Evolutionary conservation across 164 flowering plant genomes (phyloP).

Genomic region (Euptelea pleiosperma): DNA sequence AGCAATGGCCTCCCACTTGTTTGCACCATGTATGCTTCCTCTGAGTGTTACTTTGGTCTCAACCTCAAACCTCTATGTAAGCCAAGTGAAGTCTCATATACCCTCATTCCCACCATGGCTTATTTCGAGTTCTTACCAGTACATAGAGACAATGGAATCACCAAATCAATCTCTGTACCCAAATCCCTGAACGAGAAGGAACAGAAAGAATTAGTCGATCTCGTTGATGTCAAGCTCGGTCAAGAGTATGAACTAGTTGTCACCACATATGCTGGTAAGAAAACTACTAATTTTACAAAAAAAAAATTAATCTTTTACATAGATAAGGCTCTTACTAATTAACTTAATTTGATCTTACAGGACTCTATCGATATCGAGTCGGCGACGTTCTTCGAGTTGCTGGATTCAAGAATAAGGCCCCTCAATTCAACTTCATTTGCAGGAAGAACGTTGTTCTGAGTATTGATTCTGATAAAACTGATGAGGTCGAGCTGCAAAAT

Average conservation of each 20-base stretch:
- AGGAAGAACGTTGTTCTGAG: constrained; percentile 87
- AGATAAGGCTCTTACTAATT: no score
- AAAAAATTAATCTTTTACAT: no score
- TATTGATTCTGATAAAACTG: constrained; percentile 93
- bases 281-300: not conserved
- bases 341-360: constrained; percentile 32
- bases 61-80: constrained; percentile 80
- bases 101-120: constrained; percentile 90
- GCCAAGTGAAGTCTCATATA: constrained; percentile 85
- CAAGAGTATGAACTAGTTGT: constrained; percentile 94
- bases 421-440: constrained; percentile 91
- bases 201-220: constrained; percentile 67
- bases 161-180: constrained; percentile 8
- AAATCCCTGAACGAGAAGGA: constrained; percentile 45
- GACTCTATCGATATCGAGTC: constrained; percentile 80
- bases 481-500: constrained; percentile 88
- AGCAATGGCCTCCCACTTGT: constrained; percentile 87
- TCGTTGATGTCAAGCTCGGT: constrained; percentile 84
- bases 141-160: constrained; percentile 32
- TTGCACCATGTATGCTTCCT: constrained; percentile 96
- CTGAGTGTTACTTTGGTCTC: constrained; percentile 90
- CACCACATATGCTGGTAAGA: constrained; percentile 90
- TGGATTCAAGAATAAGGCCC: constrained; percentile 96
- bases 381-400: constrained; percentile 91
- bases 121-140: constrained; percentile 90